These are phyloP conservation scores for Polytrichum formosum DNA, from an alignment of 225 moss, liverwort and hornwort species.

Conservation along the genomic window DNA sequence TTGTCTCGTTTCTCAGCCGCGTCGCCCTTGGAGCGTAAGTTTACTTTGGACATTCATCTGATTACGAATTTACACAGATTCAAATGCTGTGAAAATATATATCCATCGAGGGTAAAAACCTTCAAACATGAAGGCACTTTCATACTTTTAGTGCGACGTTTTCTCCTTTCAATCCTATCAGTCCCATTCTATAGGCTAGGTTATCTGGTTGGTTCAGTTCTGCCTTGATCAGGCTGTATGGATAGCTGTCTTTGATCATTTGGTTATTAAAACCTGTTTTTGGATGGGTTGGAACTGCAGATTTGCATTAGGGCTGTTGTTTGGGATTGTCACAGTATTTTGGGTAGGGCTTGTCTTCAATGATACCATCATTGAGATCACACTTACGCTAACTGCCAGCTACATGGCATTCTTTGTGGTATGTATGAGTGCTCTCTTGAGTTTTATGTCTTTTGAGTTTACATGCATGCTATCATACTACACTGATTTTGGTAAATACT, in stretches of 20 bases:
- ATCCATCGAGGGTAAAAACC: too few relatives aligned
- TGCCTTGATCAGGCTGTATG: neutral
- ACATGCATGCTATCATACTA: too few relatives aligned
- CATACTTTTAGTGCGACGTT: too few relatives aligned
- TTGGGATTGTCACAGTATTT: slow-evolving; percentile 66
- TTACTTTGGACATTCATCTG: too few relatives aligned
- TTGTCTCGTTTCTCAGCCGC: slow-evolving; percentile 74
- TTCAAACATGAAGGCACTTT: too few relatives aligned
- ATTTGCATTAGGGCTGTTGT: slow-evolving; percentile 65
- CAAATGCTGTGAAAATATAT: too few relatives aligned
- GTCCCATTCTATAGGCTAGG: too few relatives aligned
- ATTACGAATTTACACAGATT: too few relatives aligned
- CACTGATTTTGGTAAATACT: too few relatives aligned
- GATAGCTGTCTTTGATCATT: neutral
- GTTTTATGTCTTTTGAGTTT: neutral
- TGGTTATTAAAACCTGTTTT: neutral
- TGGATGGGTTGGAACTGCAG: slow-evolving; percentile 36
- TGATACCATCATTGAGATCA: slow-evolving; percentile 86
- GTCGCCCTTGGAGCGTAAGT: slow-evolving; percentile 93
- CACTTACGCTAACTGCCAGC: slow-evolving; percentile 90
- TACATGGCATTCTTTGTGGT: slow-evolving; percentile 98
- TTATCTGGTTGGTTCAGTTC: too few relatives aligned
- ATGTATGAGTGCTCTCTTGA: slow-evolving; percentile 12
- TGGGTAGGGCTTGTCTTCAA: slow-evolving; percentile 92
- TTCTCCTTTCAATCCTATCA: too few relatives aligned